Evolutionary conservation across 2,329 filamentous ascomycete genomes (phyloP).

Genomic region (Rutstroemia sp.): DNA sequence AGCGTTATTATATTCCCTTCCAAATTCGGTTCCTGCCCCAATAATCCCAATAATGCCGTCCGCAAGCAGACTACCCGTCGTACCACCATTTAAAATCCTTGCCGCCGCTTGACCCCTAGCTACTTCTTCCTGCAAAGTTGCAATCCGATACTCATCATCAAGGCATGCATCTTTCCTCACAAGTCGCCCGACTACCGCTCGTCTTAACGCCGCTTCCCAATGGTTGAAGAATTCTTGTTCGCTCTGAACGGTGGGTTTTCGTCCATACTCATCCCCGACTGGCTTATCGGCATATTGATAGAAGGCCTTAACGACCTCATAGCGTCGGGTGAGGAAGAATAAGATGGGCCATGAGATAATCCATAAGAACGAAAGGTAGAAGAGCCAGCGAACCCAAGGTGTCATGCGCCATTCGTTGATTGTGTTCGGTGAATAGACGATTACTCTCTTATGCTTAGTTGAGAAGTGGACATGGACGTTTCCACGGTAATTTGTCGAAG

Average conservation of each 20-base stretch:
- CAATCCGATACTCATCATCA: slow-evolving; percentile 47
- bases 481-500: slow-evolving; percentile 62
- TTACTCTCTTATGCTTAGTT: slow-evolving; percentile 45
- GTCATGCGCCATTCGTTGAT: slow-evolving; percentile 60
- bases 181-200: slow-evolving; percentile 48
- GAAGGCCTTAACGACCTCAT: slow-evolving; percentile 53
- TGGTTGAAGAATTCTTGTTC: slow-evolving; percentile 53
- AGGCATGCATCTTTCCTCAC: slow-evolving; percentile 42
- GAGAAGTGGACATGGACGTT: slow-evolving; percentile 52
- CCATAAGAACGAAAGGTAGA: slow-evolving; percentile 60
- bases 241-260: slow-evolving; percentile 26
- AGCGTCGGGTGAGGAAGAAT: slow-evolving; percentile 59
- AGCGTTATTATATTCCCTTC: slow-evolving; percentile 15
- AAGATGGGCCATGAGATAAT: slow-evolving; percentile 65
- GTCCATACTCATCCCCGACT: neutral
- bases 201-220: slow-evolving; percentile 53
- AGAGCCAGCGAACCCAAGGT: slow-evolving; percentile 55
- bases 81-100: slow-evolving; percentile 9
- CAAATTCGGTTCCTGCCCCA: slow-evolving; percentile 34
- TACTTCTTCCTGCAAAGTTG: slow-evolving; percentile 31
- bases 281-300: slow-evolving; percentile 31
- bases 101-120: slow-evolving; percentile 13
- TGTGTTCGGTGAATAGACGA: slow-evolving; percentile 55
- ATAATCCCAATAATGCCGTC: slow-evolving; percentile 37
- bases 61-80: slow-evolving; percentile 34